These are phyloP conservation scores for Cupressus sempervirens DNA, from an alignment of 75 land plant species.

Conservation along the genomic window DNA sequence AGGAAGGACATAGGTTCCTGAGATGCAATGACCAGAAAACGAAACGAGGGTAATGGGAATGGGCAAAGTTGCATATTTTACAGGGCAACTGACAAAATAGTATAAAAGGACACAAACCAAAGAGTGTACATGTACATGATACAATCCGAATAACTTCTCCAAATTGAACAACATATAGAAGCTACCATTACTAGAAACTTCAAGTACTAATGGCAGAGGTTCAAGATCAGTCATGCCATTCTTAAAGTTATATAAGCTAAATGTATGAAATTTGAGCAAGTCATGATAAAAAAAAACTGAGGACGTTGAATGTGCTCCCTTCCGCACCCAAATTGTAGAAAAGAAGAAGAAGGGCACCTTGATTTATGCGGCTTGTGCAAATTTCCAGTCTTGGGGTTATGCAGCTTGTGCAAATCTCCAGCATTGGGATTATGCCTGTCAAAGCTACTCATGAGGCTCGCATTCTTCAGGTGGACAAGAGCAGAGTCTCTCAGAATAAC, in stretches of 20 bases:
- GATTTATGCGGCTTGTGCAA: constrained; percentile 5
- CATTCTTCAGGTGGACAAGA: not conserved
- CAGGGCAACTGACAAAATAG: not conserved
- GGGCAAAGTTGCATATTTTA: not conserved
- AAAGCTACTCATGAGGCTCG: not conserved
- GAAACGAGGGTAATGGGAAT: not conserved
- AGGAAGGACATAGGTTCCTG: not conserved
- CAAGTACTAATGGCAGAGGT: not conserved
- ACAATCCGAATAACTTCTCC: not conserved
- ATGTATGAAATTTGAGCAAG: not conserved
- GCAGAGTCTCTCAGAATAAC: constrained; percentile 7
- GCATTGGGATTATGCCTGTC: not conserved
- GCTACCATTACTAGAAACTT: not conserved
- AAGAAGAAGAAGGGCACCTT: constrained; percentile 2
- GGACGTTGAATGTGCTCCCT: not conserved
- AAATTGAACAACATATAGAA: not conserved
- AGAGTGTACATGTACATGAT: not conserved
- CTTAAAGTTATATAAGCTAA: not conserved
- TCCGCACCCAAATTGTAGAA: not conserved
- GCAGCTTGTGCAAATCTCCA: not conserved
- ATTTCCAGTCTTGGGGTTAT: not conserved
- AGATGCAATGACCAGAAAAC: not conserved
- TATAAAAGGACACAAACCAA: not conserved
- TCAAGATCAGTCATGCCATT: not conserved
- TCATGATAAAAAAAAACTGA: not conserved